Evolutionary conservation across 257 asterid species (phyloP), one percentile per base, ranked within the genome.

Genomic region (Scutellaria barbata): DNA sequence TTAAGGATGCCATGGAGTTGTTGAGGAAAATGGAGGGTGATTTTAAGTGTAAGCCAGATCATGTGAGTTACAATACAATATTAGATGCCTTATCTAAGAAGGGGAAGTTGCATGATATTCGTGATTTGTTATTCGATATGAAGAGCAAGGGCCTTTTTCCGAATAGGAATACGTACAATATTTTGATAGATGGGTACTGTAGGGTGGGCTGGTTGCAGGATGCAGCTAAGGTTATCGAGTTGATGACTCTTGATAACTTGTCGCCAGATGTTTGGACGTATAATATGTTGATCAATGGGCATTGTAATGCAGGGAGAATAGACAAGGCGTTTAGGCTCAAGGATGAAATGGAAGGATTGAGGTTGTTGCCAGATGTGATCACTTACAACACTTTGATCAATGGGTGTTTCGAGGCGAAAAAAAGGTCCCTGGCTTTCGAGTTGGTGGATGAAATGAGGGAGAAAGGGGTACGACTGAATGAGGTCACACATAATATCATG

Each of bases 341-440:
- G 74, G 84, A 78, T 41, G 87, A 88, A 72, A 92, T 88, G 95
- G 88, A 68, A 71, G 83, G 77, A 11, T 75, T 90, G 77, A 88
- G 80, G 77, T 67, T 92, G 81, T 73, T 74, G 78, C 97, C 98
- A 0, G 91, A 90, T 74, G 94, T 83, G 76, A 85, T 87, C 52
- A 90, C 97, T 30, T 90, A 88, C 50, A 88, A 92, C 82, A 92
- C 97, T 14, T 71, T 92, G 86, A 78, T 90, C 17, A 90, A 87
- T 46, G 91, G 91, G 14, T 92, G 89, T 82, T 79, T 92, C 59
- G 73, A 81, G 64, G 68, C 12, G n/a, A 77, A 77, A 61, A 79
- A 56, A 59, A 81, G 84, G 56, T 62, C 68, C 0, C 85, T 79
- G 43, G 96, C 90, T 10, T 80, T 87, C 48, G 54, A 74, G 42